Percentiles rank a stretch among this genome's conserved stretches.
phyloP scores from a whole-genome alignment of 306 rosid genomes.

The Cucumis hystrix region DNA sequence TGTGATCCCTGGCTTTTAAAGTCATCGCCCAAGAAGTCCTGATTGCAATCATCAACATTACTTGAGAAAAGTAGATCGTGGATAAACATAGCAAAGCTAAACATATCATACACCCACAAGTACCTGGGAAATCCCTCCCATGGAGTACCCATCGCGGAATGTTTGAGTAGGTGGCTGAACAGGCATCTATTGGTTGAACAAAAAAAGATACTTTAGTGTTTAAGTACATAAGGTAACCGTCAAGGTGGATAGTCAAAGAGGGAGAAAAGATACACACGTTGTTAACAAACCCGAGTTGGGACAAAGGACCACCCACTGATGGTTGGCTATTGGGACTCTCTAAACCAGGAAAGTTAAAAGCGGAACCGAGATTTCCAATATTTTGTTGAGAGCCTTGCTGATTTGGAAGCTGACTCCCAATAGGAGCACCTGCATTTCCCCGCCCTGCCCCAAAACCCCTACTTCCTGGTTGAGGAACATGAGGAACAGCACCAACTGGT shows the following conservation, averaged over 20 bases:
- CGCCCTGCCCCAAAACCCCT: constrained; percentile 94
- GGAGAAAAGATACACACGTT: constrained; percentile 32
- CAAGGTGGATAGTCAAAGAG: neutral
- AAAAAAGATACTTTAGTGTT: neutral
- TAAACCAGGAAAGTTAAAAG: constrained; percentile 64
- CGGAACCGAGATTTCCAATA: constrained; percentile 65
- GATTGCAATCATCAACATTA: neutral
- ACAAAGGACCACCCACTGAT: constrained; percentile 85
- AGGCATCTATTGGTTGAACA: constrained; percentile 49
- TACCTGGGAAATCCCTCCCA: constrained; percentile 96
- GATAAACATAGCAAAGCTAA: neutral
- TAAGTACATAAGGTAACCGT: constrained; percentile 6
- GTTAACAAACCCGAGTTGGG: constrained; percentile 95
- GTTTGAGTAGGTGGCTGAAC: constrained; percentile 73
- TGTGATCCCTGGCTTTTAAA: constrained; percentile 99
- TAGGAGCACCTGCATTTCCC: constrained; percentile 66
- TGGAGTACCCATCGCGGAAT: constrained; percentile 84
- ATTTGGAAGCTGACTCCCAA: constrained; percentile 83
- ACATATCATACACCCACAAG: constrained; percentile 1
- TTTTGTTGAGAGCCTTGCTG: constrained; percentile 83
- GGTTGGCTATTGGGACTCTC: constrained; percentile 97
- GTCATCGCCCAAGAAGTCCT: constrained; percentile 99
- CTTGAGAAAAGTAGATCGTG: constrained; percentile 1
- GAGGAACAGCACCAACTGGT: constrained; percentile 98
- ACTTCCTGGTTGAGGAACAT: constrained; percentile 84